phyloP scores from a whole-genome alignment of 805 yeast genomes.

The Millerozyma miso region DNA sequence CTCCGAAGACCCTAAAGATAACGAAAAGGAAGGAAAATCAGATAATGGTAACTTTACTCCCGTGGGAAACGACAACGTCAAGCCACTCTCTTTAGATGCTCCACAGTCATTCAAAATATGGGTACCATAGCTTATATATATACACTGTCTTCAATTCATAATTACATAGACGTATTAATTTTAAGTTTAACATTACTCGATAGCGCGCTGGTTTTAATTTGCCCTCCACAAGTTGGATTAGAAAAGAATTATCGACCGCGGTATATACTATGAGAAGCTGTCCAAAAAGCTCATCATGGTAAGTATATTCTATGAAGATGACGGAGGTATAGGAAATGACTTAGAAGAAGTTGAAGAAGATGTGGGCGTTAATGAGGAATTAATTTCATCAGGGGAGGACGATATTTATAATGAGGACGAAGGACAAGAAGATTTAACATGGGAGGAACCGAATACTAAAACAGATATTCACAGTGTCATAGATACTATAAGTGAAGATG shows the following conservation, averaged over 20 bases:
- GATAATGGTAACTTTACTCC: slow-evolving; percentile 6
- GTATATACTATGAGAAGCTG: too few relatives aligned
- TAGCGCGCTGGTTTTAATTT: not conserved
- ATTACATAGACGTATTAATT: not conserved
- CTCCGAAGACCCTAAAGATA: slow-evolving; percentile 5
- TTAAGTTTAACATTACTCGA: not conserved
- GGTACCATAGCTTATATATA: slow-evolving; percentile 29
- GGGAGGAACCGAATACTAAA: slow-evolving; percentile 2
- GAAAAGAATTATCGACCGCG: too few relatives aligned
- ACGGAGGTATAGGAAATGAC: slow-evolving; percentile 1
- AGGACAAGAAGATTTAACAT: not conserved
- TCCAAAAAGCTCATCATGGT: too few relatives aligned
- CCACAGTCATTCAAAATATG: slow-evolving; percentile 43
- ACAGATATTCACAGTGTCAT: not conserved
- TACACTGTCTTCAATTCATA: slow-evolving; percentile 5
- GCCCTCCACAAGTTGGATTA: too few relatives aligned
- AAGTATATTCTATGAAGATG: not conserved
- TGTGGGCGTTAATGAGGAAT: slow-evolving; percentile 1
- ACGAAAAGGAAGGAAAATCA: slow-evolving; percentile 7
- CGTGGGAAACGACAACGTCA: slow-evolving; percentile 13
- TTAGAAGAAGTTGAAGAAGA: not conserved
- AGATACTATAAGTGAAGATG: slow-evolving; percentile 14
- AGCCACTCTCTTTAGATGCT: slow-evolving; percentile 37
- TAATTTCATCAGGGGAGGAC: not conserved
- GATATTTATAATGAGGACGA: not conserved